Conservation (phyloP, 306 rosid species). For the Adenanthera pavonina region DNA sequence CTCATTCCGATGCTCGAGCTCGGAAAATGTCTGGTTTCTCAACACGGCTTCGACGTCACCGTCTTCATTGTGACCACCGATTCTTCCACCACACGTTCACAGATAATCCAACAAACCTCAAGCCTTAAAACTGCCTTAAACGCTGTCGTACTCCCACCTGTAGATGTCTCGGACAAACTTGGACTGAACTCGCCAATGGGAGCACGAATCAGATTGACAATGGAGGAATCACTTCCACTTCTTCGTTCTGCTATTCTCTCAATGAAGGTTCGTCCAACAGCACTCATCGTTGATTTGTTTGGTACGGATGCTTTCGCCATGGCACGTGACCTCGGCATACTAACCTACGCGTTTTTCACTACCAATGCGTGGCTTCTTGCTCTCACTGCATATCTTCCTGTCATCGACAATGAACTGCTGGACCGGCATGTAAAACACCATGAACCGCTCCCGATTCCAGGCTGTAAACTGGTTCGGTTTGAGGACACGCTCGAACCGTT, state of each 20-base stretch:
- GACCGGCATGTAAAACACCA: neutral
- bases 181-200: neutral
- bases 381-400: neutral
- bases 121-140: neutral
- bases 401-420: neutral
- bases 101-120: slow-evolving; percentile 9
- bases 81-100: neutral
- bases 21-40: neutral
- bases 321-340: slow-evolving; percentile 43
- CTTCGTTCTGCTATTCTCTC: neutral
- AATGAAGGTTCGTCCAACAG: neutral
- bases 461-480: neutral
- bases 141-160: neutral
- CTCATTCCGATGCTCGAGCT: slow-evolving; percentile 17
- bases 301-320: slow-evolving; percentile 38
- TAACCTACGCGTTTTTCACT: slow-evolving; percentile 26
- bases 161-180: neutral
- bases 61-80: slow-evolving; percentile 4
- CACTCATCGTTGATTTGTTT: slow-evolving; percentile 46
- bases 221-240: neutral
- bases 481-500: slow-evolving; percentile 38
- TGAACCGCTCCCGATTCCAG: slow-evolving; percentile 1
- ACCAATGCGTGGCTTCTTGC: neutral
- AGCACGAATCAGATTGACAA: neutral
- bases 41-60: slow-evolving; percentile 11